Percentiles rank a stretch among this genome's conserved stretches.
Evolutionary conservation across 2,329 filamentous ascomycete species (phyloP).

Genomic region (Lachnellula cervina): DNA sequence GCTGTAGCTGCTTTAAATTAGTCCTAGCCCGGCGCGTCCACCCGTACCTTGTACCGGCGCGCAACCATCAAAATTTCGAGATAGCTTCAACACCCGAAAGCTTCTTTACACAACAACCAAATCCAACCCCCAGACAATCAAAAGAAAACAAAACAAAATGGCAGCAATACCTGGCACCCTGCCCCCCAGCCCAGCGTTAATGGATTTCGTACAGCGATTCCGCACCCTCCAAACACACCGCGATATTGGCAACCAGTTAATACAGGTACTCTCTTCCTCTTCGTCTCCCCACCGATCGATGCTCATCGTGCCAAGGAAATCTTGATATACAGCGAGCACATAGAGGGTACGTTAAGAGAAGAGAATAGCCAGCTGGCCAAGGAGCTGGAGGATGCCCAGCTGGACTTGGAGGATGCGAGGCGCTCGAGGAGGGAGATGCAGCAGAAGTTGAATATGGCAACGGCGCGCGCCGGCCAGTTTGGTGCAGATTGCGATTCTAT

Average conservation of each 20-base stretch:
- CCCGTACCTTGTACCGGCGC: no score
- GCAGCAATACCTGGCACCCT: background rate
- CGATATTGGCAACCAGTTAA: conserved; percentile 40
- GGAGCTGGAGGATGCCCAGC: conserved; percentile 40
- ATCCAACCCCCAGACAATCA: no score
- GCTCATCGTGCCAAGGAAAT: conserved; percentile 38
- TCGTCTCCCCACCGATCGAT: background rate
- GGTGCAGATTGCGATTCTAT: conserved; percentile 39
- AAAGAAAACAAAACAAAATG: no score
- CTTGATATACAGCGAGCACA: conserved; percentile 40
- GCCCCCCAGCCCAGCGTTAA: conserved; percentile 24
- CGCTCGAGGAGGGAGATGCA: conserved; percentile 47
- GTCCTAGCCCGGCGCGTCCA: no score
- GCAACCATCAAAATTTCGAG: no score
- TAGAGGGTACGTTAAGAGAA: conserved; percentile 40
- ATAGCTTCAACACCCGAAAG: no score
- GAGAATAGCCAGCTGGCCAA: conserved; percentile 42
- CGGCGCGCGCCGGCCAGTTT: conserved; percentile 34
- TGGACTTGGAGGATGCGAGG: conserved; percentile 48
- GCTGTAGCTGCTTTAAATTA: no score
- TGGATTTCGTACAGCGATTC: conserved; percentile 46
- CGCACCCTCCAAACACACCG: conserved; percentile 39
- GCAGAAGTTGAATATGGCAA: conserved; percentile 39
- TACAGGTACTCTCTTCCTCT: conserved; percentile 37
- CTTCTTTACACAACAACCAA: no score